Conservation (phyloP, 2,329 filamentous ascomycete genomes). For the Raffaelea ambrosiae region DNA sequence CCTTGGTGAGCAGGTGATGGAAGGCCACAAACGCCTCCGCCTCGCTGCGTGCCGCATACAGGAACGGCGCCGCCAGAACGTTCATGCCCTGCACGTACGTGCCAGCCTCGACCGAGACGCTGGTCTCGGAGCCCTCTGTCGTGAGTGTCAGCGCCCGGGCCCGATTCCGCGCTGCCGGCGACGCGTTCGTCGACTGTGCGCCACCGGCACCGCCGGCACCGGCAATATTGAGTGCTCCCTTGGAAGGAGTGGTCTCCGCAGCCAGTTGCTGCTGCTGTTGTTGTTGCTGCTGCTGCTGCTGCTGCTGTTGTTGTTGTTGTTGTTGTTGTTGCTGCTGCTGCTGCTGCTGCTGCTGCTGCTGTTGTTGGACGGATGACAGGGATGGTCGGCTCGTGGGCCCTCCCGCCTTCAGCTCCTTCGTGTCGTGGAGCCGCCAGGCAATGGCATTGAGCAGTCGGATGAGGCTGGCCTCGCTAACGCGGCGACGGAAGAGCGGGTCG, state of each 20-base stretch:
- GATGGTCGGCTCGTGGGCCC: constrained; percentile 13
- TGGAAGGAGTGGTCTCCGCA: too few species aligned
- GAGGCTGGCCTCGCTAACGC: constrained; percentile 89
- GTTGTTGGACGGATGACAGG: constrained; percentile 5
- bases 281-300: too few species aligned
- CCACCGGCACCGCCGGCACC: constrained; percentile 11
- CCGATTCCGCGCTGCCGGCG: constrained; percentile 38
- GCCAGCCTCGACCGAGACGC: constrained; percentile 54
- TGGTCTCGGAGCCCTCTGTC: constrained; percentile 55
- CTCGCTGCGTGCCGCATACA: constrained; percentile 91
- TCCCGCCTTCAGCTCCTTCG: constrained; percentile 38
- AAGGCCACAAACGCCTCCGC: constrained; percentile 91
- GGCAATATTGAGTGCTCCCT: neutral
- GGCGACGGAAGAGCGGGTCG: constrained; percentile 90
- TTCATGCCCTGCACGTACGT: constrained; percentile 99
- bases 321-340: too few species aligned
- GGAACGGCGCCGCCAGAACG: constrained; percentile 87
- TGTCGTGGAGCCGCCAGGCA: constrained; percentile 87
- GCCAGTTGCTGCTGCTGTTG: neutral
- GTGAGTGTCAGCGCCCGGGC: constrained; percentile 52
- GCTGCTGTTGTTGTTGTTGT: neutral
- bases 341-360: too few species aligned
- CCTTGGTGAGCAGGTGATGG: constrained; percentile 74
- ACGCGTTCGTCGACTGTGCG: constrained; percentile 25
- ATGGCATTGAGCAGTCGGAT: constrained; percentile 92